These are phyloP conservation scores for Kregervanrija fluxuum DNA, from an alignment of 805 yeast genomes.

Conservation along the genomic window DNA sequence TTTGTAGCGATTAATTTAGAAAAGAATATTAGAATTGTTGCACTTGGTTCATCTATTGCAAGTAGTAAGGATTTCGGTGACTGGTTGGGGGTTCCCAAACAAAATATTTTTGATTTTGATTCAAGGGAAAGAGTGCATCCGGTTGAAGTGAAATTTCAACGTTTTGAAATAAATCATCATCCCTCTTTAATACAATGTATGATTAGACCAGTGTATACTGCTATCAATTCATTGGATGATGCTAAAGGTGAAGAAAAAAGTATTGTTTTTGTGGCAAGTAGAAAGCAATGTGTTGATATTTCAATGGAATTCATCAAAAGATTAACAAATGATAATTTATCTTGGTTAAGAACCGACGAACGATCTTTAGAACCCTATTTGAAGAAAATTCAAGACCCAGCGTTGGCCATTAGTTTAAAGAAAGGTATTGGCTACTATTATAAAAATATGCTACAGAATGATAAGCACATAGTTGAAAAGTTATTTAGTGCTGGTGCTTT, in stretches of 20 bases:
- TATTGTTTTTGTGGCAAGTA: slow-evolving; percentile 50
- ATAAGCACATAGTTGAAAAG: slow-evolving; percentile 46
- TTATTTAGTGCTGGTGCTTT: slow-evolving; percentile 46
- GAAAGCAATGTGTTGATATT: slow-evolving; percentile 48
- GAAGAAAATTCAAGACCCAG: slow-evolving; percentile 38
- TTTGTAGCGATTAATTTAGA: slow-evolving; percentile 65
- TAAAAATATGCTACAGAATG: slow-evolving; percentile 48
- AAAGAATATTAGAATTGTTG: slow-evolving; percentile 54
- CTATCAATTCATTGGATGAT: slow-evolving; percentile 29
- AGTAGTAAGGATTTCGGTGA: slow-evolving; percentile 74
- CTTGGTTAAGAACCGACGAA: slow-evolving; percentile 34
- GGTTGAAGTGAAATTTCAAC: slow-evolving; percentile 50
- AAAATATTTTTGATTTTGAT: slow-evolving; percentile 59
- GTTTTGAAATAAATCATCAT: slow-evolving; percentile 39
- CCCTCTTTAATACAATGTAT: slow-evolving; percentile 46
- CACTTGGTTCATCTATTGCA: slow-evolving; percentile 60
- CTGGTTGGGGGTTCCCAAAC: slow-evolving; percentile 73
- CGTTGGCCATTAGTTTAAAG: slow-evolving; percentile 35
- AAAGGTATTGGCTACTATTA: slow-evolving; percentile 63
- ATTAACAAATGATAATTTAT: slow-evolving; percentile 27
- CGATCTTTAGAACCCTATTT: slow-evolving; percentile 35
- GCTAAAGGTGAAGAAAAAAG: slow-evolving; percentile 27
- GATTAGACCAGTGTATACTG: slow-evolving; percentile 42
- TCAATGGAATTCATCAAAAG: slow-evolving; percentile 35
- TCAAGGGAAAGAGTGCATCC: slow-evolving; percentile 53